Percentiles rank a stretch among this genome's conserved stretches.
Conservation (phyloP, 2,329 filamentous ascomycete species). For the Calonectria leucothoes region DNA sequence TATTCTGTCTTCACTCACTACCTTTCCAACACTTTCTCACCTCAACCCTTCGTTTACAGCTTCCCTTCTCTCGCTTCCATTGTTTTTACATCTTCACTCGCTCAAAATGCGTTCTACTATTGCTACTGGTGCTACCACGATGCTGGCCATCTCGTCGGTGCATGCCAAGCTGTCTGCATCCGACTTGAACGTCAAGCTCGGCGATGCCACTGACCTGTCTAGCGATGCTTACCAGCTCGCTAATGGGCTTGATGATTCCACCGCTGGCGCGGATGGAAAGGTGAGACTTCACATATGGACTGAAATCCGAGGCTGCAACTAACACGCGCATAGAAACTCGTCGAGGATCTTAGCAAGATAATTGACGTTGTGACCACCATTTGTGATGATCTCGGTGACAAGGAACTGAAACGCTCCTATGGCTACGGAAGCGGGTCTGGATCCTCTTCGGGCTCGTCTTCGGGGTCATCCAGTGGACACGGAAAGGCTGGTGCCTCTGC, state of each 20-base stretch:
- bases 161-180: neutral
- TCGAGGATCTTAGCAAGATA: neutral
- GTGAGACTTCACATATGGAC: neutral
- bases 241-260: neutral
- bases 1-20: neutral
- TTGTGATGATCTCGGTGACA: neutral
- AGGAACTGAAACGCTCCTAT: neutral
- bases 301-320: neutral
- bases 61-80: neutral
- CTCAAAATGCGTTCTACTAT: slow-evolving; percentile 5
- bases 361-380: neutral
- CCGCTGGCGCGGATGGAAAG: neutral
- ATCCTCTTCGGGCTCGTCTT: neutral
- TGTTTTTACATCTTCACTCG: neutral
- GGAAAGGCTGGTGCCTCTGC: neutral
- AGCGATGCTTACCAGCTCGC: neutral
- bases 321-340: neutral
- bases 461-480: neutral
- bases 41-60: neutral
- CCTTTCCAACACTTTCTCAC: neutral
- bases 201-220: neutral
- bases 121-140: slow-evolving; percentile 1
- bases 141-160: slow-evolving; percentile 1
- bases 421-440: neutral
- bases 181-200: neutral